A percentile compares a stretch with the other conserved stretches of the same genome.
Evolutionary conservation across 2,329 filamentous ascomycete genomes (phyloP).

Genomic region (Cercospora sesami): DNA sequence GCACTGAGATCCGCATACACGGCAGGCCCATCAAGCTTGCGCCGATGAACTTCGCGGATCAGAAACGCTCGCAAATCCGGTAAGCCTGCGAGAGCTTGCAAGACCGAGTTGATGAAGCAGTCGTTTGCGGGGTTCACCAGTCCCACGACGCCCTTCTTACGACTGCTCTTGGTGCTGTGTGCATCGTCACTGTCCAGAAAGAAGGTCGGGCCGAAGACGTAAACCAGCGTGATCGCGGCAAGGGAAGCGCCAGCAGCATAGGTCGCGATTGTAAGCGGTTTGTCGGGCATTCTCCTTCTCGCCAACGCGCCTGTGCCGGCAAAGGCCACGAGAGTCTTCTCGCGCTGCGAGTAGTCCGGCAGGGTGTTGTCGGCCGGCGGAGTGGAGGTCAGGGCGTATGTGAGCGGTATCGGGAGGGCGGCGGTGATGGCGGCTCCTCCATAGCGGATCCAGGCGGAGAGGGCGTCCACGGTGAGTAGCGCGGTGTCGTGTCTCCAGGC

Average conservation of each 20-base stretch:
- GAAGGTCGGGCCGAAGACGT: constrained; percentile 97
- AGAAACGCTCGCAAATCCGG: constrained; percentile 87
- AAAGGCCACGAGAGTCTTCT: constrained; percentile 35
- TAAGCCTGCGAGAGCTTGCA: constrained; percentile 88
- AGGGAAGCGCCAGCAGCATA: constrained; percentile 96
- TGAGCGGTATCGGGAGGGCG: constrained; percentile 10
- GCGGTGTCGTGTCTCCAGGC: neutral
- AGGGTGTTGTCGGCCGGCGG: constrained; percentile 8
- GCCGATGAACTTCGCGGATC: constrained; percentile 84
- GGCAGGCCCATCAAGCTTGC: constrained; percentile 73
- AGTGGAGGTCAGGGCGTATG: neutral
- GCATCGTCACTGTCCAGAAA: constrained; percentile 80
- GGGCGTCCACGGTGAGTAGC: constrained; percentile 20
- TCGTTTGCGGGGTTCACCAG: constrained; percentile 87
- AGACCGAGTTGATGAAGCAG: constrained; percentile 82
- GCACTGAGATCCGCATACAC: constrained; percentile 66
- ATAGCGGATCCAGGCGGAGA: constrained; percentile 24
- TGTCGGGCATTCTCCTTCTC: constrained; percentile 67
- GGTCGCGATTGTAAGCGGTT: constrained; percentile 77
- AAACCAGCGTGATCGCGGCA: constrained; percentile 90
- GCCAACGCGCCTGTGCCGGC: constrained; percentile 31
- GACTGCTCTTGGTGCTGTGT: constrained; percentile 55
- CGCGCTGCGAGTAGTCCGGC: constrained; percentile 22
- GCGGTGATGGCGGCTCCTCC: constrained; percentile 22
- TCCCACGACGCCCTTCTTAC: constrained; percentile 86